Conservation (phyloP, 345 rosid genomes). For the Carallia pectinifolia region DNA sequence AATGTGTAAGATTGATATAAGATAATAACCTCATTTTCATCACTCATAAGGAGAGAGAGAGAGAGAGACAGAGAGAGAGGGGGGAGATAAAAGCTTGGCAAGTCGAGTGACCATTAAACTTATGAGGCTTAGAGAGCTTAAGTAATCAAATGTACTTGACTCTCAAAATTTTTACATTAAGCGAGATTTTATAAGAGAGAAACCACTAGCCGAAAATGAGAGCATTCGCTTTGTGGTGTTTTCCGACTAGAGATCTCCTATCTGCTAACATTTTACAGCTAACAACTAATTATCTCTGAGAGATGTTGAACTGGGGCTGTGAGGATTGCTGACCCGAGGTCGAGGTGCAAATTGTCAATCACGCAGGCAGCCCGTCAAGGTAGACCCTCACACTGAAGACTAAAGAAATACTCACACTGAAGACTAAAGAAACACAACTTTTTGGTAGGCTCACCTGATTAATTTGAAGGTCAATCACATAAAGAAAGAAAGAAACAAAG, state of each 20-base stretch:
- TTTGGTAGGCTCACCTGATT: slow-evolving; percentile 33
- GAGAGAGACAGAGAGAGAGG: not conserved
- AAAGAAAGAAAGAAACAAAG: not conserved
- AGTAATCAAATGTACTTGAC: too few species aligned
- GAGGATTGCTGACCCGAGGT: slow-evolving; percentile 34
- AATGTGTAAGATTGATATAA: too few species aligned
- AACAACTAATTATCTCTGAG: too few species aligned
- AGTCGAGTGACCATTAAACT: too few species aligned
- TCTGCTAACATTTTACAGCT: too few species aligned
- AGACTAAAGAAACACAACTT: not conserved
- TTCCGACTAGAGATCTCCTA: not conserved
- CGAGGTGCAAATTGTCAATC: slow-evolving; percentile 31
- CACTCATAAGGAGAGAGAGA: slow-evolving; percentile 6
- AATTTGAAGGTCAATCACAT: slow-evolving; percentile 34
- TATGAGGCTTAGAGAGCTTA: too few species aligned
- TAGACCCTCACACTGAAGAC: slow-evolving; percentile 21
- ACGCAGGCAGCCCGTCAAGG: slow-evolving; percentile 42
- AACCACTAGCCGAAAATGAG: too few species aligned
- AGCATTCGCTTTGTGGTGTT: not conserved
- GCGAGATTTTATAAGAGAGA: too few species aligned
- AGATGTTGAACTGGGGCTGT: slow-evolving; percentile 9
- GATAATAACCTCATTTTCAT: slow-evolving; percentile 12
- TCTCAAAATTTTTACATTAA: too few species aligned
- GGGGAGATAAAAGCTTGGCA: too few species aligned
- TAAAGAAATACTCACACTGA: not conserved